Conservation (phyloP, 2,329 filamentous ascomycete species). For the Chalaropsis ovoidea region DNA sequence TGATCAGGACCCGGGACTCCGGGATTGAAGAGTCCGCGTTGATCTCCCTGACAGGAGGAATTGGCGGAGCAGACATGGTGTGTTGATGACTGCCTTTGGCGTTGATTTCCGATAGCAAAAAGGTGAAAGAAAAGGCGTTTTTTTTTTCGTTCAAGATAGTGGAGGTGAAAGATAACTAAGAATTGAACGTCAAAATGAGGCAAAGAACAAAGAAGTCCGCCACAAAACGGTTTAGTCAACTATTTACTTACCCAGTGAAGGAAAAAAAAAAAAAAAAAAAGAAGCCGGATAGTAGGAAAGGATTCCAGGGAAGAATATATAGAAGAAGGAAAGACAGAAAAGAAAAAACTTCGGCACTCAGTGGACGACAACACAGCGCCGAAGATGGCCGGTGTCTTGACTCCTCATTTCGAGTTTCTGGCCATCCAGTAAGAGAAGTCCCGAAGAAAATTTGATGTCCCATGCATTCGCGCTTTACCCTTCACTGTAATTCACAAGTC, state of each 20-base stretch:
- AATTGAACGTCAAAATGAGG: conserved; percentile 1
- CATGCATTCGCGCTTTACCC: conserved; percentile 22
- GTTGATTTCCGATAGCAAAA: not conserved
- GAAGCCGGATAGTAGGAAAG: not conserved
- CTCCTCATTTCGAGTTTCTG: conserved; percentile 7
- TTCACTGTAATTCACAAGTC: conserved; percentile 21
- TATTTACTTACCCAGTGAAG: not conserved
- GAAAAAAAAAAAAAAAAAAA: conserved; percentile 12
- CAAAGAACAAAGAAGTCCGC: conserved; percentile 1
- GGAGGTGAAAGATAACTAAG: not conserved
- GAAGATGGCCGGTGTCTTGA: not conserved
- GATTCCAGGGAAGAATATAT: conserved; percentile 7
- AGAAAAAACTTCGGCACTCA: not conserved
- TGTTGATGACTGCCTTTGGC: not conserved
- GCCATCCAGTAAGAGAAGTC: not conserved
- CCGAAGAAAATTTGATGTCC: conserved; percentile 16
- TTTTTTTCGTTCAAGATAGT: not conserved
- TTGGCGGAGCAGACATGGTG: conserved; percentile 23
- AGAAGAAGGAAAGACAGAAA: conserved; percentile 7
- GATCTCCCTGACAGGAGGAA: conserved; percentile 24
- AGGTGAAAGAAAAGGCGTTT: not conserved
- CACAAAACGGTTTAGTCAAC: not conserved
- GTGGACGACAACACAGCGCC: conserved; percentile 1
- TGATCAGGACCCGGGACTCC: conserved; percentile 74
- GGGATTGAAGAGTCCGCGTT: conserved; percentile 37